Evolutionary conservation across 2,329 filamentous ascomycete species (phyloP).

Genomic region (Chaetomium globosum): DNA sequence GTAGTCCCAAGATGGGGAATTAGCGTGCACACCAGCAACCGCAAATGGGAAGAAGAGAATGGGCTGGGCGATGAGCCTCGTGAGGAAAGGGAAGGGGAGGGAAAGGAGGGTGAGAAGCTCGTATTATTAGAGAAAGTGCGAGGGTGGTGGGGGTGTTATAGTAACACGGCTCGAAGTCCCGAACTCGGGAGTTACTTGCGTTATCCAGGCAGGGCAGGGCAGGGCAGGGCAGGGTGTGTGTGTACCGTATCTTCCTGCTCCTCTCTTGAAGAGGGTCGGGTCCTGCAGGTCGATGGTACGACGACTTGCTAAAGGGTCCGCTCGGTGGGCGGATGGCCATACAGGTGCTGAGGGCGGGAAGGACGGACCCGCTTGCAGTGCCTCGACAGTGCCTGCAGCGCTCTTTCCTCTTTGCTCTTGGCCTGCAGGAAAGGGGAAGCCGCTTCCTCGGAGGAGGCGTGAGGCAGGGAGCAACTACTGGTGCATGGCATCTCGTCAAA

Average conservation of each 20-base stretch:
- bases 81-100: slow-evolving; percentile 47
- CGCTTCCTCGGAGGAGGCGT: slow-evolving; percentile 18
- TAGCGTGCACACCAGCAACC: slow-evolving; percentile 65
- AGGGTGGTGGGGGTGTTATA: slow-evolving; percentile 53
- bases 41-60: slow-evolving; percentile 60
- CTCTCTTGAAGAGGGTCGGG: slow-evolving; percentile 2
- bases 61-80: slow-evolving; percentile 59
- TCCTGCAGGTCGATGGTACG: slow-evolving; percentile 22
- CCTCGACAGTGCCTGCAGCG: slow-evolving; percentile 22
- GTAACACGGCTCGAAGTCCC: slow-evolving; percentile 21
- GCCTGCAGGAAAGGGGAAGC: slow-evolving; percentile 17
- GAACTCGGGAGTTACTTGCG: slow-evolving; percentile 18
- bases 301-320: slow-evolving; percentile 6
- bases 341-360: slow-evolving; percentile 17
- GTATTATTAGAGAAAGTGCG: slow-evolving; percentile 48
- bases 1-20: slow-evolving; percentile 59
- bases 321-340: slow-evolving; percentile 5
- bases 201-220: neutral
- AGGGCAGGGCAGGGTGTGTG: neutral
- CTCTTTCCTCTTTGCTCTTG: slow-evolving; percentile 18
- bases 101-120: slow-evolving; percentile 52
- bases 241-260: slow-evolving; percentile 1
- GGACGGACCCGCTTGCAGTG: slow-evolving; percentile 24
- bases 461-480: slow-evolving; percentile 3
- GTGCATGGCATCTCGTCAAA: slow-evolving; percentile 7